Percentiles rank a stretch among this genome's conserved stretches.
Evolutionary conservation across 768 basidiomycete genomes (phyloP).

Genomic region (Pholiota molesta): DNA sequence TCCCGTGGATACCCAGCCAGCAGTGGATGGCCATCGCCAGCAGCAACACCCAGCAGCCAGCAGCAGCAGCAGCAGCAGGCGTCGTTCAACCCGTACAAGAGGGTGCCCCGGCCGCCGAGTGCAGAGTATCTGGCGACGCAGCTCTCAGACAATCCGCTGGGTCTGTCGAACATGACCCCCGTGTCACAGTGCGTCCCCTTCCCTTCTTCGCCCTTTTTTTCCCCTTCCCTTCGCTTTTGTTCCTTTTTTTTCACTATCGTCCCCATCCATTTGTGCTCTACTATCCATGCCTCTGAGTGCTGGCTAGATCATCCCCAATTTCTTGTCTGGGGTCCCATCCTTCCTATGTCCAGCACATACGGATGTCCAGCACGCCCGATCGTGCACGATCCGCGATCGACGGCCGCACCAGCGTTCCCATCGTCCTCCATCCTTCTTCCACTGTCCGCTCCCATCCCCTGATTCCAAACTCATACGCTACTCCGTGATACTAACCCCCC

Average conservation of each 20-base stretch:
- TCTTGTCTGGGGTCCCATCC: not conserved
- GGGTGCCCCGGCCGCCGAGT: constrained; percentile 59
- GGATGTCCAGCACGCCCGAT: too few relatives aligned
- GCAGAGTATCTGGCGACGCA: constrained; percentile 65
- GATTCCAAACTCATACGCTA: too few relatives aligned
- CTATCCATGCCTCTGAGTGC: not conserved
- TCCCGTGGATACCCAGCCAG: constrained; percentile 30
- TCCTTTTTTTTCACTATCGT: not conserved
- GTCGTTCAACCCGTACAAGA: constrained; percentile 64
- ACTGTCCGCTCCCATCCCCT: too few relatives aligned
- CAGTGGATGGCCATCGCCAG: constrained; percentile 28
- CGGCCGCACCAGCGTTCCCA: too few relatives aligned
- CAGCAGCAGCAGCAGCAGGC: constrained; percentile 23
- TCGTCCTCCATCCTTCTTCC: too few relatives aligned
- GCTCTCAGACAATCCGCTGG: constrained; percentile 64
- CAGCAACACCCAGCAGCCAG: constrained; percentile 21
- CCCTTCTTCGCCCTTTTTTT: constrained; percentile 3
- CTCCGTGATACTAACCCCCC: too few relatives aligned
- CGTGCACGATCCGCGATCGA: too few relatives aligned
- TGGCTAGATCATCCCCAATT: too few relatives aligned
- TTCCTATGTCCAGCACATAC: not conserved
- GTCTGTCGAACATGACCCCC: constrained; percentile 56
- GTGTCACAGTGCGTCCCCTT: constrained; percentile 55
- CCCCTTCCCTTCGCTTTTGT: not conserved
- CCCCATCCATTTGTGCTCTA: not conserved